Evolutionary conservation across 768 basidiomycete species (phyloP), one percentile per base, ranked within the genome.

Genomic region (Megacollybia marginata): DNA sequence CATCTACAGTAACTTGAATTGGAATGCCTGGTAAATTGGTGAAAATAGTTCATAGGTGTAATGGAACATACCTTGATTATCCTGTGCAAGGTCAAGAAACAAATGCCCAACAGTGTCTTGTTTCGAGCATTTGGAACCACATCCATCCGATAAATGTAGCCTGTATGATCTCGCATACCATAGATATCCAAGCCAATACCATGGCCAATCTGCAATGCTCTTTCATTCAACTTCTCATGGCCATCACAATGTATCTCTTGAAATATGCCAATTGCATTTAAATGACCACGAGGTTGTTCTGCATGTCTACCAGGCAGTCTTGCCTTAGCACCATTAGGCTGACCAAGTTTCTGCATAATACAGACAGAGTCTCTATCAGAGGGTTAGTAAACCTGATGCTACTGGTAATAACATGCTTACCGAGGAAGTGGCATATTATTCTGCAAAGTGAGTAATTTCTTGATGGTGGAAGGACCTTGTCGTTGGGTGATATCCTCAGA

Each of bases 221-320:
- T 47, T 11, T 46, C 36, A 44, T 36, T 42, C 6, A 52, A 45
- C 31, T 52, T 48, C 35, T 52, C 51, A 33, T 48, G 51, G 13
- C 51, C 47, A 20, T 52, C 50, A 6, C 18, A 28, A 16, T 52
- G 45, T 15, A 51, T 46, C 44, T 51, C 50, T 42, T 51, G 44
- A 33, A 51, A 51, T 10, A 51, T 38, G 11, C 36, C 44, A 7
- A 47, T 42, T 1, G 44, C 45, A 11, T 46, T 19, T n/a, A 51
- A 44, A 40, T 43, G 38, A 15, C 18, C 12, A 46, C 51, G 47
- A 13, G 19, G 5, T 15, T 48, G 33, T 3, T 40, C 3, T 3
- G 38, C 15, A 18, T 18, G 38, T 8, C 8, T 40, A 4, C 38
- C 38, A 3, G 38, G 38, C 4, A 13, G 38, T 3, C 38, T 2